Base-by-base conservation (phyloP, 371 early-diverging fungal genomes). In the Apophysomyces ossiformis region DNA sequence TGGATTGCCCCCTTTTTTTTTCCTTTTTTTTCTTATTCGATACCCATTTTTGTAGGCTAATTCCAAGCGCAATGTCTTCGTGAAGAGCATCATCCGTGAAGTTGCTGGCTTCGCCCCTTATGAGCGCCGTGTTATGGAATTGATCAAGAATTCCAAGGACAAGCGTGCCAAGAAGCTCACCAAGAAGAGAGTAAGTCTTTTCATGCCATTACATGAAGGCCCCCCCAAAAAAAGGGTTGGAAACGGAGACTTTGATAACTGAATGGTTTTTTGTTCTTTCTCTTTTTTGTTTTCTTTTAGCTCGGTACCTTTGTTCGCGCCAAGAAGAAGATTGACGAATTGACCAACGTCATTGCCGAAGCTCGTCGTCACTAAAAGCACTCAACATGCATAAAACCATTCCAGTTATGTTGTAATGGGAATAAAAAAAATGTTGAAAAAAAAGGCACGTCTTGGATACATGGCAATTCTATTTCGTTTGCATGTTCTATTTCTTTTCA, bases 141-240 rank as follows among this genome's bases (percentile, higher is more conserved):
- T 99, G 93, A 87, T 99, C 83, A 97, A 96, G 93, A 98, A 98
- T 95, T 93, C 95, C 88, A 96, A 95, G 87, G 99, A 99, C 85
- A 99, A 99, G 97, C 93, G 99, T 82, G 99, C 99, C 72, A 93
- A 95, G 85, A 95, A 95, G 91, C 91, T 99, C 67, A 96, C 97
- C 77, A 99, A 99, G 93, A 92, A 90, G 89, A 93, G 96, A 82
- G 92, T 94, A 89, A 73, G 88, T 74, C 9, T 50, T 21, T 26
- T 26, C 32, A 26, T 26, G 2, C 32, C 32, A 26, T 26, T 26
- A 2, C 32, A 2, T 26, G 32, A 26, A 26, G 3, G 32, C 32
- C 2, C 32, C 21, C 21, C 21, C 0, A 26, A 7, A 32, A 50
- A 21, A n/a, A 50, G 9, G 9, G 47, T 47, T 7, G 16, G n/a